These are phyloP conservation scores for Tetracladium marchalianum DNA, from an alignment of 495 filamentous ascomycete genomes.

Conservation along the genomic window DNA sequence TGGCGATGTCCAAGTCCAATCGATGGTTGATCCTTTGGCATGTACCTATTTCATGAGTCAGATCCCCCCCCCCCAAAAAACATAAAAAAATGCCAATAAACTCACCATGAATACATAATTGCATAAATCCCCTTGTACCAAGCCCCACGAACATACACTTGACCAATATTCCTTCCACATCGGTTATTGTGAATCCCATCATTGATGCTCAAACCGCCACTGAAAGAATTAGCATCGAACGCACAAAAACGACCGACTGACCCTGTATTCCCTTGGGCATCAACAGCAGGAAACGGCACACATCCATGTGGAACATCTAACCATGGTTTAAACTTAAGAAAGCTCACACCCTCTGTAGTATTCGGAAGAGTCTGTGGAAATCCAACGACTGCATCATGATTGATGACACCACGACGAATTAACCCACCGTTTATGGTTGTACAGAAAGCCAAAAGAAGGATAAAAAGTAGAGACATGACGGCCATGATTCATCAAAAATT, in stretches of 20 bases:
- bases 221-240: slow-evolving; percentile 15
- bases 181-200: slow-evolving; percentile 26
- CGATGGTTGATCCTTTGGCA: slow-evolving; percentile 21
- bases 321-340: slow-evolving; percentile 39
- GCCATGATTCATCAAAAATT: too few relatives aligned
- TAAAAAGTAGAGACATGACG: too few relatives aligned
- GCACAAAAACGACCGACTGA: slow-evolving; percentile 16
- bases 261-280: slow-evolving; percentile 37
- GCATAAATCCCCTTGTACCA: slow-evolving; percentile 24
- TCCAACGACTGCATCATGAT: slow-evolving; percentile 33
- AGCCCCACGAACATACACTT: slow-evolving; percentile 37
- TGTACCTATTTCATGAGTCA: slow-evolving; percentile 12
- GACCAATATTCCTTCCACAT: slow-evolving; percentile 36
- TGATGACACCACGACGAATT: slow-evolving; percentile 26
- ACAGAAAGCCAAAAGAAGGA: too few relatives aligned
- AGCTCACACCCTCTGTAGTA: slow-evolving; percentile 29
- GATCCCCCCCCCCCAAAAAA: too few relatives aligned
- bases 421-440: too few relatives aligned
- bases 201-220: slow-evolving; percentile 30
- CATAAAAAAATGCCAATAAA: background rate
- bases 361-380: slow-evolving; percentile 37
- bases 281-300: slow-evolving; percentile 45
- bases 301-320: slow-evolving; percentile 42
- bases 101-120: slow-evolving; percentile 42
- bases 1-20: slow-evolving; percentile 19